These are phyloP conservation scores for Xylariaceae sp. DNA, from an alignment of 2,329 filamentous ascomycete genomes.

Conservation along the genomic window DNA sequence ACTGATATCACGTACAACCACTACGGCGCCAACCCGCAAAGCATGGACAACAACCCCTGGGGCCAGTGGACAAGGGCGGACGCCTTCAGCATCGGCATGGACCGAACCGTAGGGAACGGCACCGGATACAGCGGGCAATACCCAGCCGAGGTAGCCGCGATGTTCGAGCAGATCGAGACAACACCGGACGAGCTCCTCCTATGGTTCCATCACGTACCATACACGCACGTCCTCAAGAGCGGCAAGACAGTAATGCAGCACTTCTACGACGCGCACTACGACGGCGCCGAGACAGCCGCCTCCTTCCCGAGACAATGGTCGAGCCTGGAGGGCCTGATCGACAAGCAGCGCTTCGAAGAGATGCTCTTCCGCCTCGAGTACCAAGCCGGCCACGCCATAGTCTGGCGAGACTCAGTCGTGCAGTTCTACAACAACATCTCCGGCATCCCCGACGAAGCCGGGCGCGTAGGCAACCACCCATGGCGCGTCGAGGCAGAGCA, in stretches of 20 bases:
- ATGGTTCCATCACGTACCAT: slow-evolving; percentile 72
- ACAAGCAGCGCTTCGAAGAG: slow-evolving; percentile 56
- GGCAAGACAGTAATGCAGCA: slow-evolving; percentile 61
- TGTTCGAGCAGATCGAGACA: slow-evolving; percentile 57
- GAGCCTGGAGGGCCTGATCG: slow-evolving; percentile 51
- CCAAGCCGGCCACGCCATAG: slow-evolving; percentile 65
- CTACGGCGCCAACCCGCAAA: slow-evolving; percentile 63
- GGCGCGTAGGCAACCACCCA: slow-evolving; percentile 57
- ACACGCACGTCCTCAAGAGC: slow-evolving; percentile 58
- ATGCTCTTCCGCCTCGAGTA: slow-evolving; percentile 56
- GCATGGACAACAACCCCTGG: slow-evolving; percentile 63
- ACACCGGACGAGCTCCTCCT: slow-evolving; percentile 65
- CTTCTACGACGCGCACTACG: slow-evolving; percentile 51
- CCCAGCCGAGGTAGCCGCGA: slow-evolving; percentile 52
- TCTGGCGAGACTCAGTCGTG: slow-evolving; percentile 66
- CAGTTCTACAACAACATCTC: slow-evolving; percentile 61
- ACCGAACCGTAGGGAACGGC: slow-evolving; percentile 64
- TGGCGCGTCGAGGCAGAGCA: slow-evolving; percentile 66
- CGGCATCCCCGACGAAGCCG: slow-evolving; percentile 52
- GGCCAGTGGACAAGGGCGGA: slow-evolving; percentile 70
- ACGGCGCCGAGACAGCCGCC: slow-evolving; percentile 57
- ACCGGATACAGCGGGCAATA: slow-evolving; percentile 65
- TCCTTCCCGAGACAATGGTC: slow-evolving; percentile 54
- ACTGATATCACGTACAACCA: slow-evolving; percentile 64
- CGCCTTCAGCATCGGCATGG: slow-evolving; percentile 59